Evolutionary conservation across 352 stramenopile species (phyloP), one percentile per base, ranked within the genome.

Genomic region (Pythium biforme): DNA sequence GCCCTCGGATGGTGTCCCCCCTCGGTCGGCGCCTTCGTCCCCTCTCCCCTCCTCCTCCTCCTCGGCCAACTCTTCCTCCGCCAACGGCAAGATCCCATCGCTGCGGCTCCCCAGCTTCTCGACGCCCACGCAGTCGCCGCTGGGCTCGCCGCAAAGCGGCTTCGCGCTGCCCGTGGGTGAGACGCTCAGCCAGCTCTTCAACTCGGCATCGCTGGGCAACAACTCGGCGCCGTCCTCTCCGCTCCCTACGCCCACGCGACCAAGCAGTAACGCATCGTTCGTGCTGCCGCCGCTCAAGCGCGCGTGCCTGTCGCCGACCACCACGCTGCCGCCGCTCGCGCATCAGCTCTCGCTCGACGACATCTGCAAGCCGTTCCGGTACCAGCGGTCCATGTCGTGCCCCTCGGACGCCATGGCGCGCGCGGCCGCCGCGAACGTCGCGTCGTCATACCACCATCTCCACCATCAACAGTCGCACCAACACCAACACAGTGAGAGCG

Each of bases 351-450:
- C 60, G 5, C 40, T 80, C 12, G 73, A 79, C 7, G 76, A 87
- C 20, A 73, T 89, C 22, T 78, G 79, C 45, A 73, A 77, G 47
- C 82, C 82, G 0, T 81, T 87, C 51, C 65, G 59, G 34, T 92
- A 92, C 73, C 67, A 88, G 55, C 79, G 82, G 19, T 77, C 82
- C 23, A 66, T 79, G 17, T 92, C 82, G 25, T 92, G 82, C 70
- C 82, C 82, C 26, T 92, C 82, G 23, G 82, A 92, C 59, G 77
- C 81, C n/a, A 84, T 83, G 51, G 56, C 55, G 39, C n/a, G 68
- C 51, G 41, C 41, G 51, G 22, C 26, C 55, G 22, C 66, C 52
- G 41, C 45, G 23, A 4, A 9, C 34, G 29, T 9, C 17, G 23
- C 20, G 17, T 47, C 49, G 26, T 58, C 51, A 29, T 47, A 14